A percentile compares a stretch with the other conserved stretches of the same genome.
phyloP scores from a whole-genome alignment of 169 alveolate genomes.

The Fabrea salina region DNA sequence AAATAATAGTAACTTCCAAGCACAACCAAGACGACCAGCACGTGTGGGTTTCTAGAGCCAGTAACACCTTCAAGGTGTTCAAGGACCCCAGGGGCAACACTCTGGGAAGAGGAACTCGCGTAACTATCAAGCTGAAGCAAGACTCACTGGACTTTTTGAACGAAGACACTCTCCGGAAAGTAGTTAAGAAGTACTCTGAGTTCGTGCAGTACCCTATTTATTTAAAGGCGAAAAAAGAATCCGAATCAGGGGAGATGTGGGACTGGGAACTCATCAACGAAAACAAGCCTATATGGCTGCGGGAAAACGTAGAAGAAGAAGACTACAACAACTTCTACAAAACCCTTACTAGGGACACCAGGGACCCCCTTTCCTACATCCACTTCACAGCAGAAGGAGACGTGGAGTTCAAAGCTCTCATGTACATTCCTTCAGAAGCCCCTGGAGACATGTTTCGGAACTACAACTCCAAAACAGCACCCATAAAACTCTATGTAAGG shows the following conservation, averaged over 20 bases:
- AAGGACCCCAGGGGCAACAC: conserved; percentile 97
- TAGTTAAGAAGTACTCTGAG: conserved; percentile 93
- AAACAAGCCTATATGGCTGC: conserved; percentile 97
- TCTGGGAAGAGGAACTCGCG: conserved; percentile 96
- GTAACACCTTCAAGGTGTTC: conserved; percentile 90
- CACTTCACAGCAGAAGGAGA: conserved; percentile 99
- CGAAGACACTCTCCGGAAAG: conserved; percentile 89
- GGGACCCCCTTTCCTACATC: conserved; percentile 95
- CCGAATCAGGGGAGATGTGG: conserved; percentile 66
- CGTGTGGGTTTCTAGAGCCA: conserved; percentile 98
- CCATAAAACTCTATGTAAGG: conserved; percentile 89
- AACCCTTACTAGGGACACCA: conserved; percentile 92
- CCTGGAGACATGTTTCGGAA: conserved; percentile 92
- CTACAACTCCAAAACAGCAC: conserved; percentile 85
- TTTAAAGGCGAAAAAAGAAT: conserved; percentile 73
- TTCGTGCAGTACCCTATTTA: conserved; percentile 97
- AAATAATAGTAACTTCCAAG: conserved; percentile 95
- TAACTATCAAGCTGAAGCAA: conserved; percentile 96
- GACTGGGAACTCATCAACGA: conserved; percentile 95
- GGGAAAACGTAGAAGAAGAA: conserved; percentile 94
- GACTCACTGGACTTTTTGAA: conserved; percentile 97
- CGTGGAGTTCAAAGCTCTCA: conserved; percentile 95
- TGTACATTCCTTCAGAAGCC: conserved; percentile 94
- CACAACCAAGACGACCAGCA: conserved; percentile 93
- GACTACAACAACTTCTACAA: conserved; percentile 96